phyloP scores from a whole-genome alignment of 331 rosid genomes.

The Quercus tomentella region DNA sequence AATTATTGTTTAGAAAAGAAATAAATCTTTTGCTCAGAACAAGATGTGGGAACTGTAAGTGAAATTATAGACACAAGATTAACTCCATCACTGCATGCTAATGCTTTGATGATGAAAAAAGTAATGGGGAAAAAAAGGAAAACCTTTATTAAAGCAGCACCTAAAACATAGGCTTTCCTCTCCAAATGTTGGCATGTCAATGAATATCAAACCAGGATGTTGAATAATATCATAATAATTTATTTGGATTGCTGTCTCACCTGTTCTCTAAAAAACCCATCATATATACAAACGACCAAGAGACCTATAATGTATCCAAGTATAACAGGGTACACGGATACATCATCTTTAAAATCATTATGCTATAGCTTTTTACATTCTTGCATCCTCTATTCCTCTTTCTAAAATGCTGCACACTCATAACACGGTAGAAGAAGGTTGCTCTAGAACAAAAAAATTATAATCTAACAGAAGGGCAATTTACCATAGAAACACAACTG shows the following conservation, averaged over 20 bases:
- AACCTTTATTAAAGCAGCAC: neutral
- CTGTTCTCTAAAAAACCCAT: slow-evolving; percentile 23
- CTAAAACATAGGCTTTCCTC: neutral
- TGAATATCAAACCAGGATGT: neutral
- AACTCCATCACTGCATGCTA: slow-evolving; percentile 8
- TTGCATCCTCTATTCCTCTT: neutral
- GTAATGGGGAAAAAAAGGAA: neutral
- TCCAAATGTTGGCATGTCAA: neutral
- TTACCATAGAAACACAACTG: neutral
- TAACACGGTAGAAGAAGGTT: neutral
- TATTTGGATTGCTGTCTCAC: neutral
- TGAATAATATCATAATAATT: neutral
- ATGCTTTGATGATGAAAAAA: neutral
- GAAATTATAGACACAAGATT: neutral
- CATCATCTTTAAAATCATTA: neutral
- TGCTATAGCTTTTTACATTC: neutral
- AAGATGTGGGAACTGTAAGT: neutral
- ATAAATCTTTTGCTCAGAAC: neutral
- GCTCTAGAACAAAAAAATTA: neutral
- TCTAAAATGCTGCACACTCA: neutral
- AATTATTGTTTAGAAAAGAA: neutral
- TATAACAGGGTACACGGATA: neutral
- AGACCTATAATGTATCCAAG: neutral
- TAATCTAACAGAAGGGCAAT: neutral
- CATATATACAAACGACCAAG: slow-evolving; percentile 33